Evolutionary conservation across 176 grass and related monocot species (phyloP).

Genomic region (Carex pumila): DNA sequence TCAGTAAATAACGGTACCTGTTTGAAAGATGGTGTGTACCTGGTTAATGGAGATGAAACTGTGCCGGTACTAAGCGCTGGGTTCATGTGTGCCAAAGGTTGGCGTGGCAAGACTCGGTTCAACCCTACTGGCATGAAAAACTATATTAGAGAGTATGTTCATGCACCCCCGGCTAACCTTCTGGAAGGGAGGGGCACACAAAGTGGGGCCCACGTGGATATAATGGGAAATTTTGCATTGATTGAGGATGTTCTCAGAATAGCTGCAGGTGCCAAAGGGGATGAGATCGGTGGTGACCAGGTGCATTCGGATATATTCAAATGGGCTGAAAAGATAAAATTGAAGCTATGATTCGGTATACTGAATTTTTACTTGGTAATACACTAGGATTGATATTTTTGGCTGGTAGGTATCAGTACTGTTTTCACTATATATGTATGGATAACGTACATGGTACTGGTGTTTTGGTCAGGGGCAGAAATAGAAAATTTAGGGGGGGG

Average conservation of each 20-base stretch:
- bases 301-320: conserved; percentile 90
- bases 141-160: conserved; percentile 71
- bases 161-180: conserved; percentile 71
- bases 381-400: not conserved
- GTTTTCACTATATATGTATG: not conserved
- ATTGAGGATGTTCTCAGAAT: conserved; percentile 92
- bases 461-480: not conserved
- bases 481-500: too few relatives aligned
- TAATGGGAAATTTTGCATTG: conserved; percentile 97
- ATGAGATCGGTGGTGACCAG: conserved; percentile 76
- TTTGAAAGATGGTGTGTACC: conserved; percentile 77
- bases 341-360: conserved; percentile 34
- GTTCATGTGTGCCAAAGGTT: conserved; percentile 94
- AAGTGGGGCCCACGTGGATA: conserved; percentile 94
- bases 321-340: conserved; percentile 81
- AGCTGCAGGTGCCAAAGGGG: conserved; percentile 69
- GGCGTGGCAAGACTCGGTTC: conserved; percentile 92
- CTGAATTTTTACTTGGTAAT: not conserved
- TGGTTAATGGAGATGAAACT: conserved; percentile 82
- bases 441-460: not conserved
- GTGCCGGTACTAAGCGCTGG: conserved; percentile 80
- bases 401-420: not conserved
- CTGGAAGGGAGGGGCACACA: conserved; percentile 92
- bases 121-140: conserved; percentile 89
- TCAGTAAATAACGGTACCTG: conserved; percentile 61